Evolutionary conservation across 78 protist genomes (phyloP).

Genomic region (Blattamonas nauphoetae): DNA sequence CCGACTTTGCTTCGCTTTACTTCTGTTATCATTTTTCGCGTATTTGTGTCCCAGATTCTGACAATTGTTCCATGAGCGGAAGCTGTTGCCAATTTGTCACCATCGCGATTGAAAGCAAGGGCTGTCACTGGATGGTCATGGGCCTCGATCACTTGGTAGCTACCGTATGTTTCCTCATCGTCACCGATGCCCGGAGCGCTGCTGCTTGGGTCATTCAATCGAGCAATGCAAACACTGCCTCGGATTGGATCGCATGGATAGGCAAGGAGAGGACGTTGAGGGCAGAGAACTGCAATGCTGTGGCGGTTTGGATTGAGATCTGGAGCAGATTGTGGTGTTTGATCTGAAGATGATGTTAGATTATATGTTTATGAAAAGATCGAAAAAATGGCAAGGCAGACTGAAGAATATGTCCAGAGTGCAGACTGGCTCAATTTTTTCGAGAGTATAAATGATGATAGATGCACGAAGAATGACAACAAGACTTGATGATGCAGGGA

Average conservation of each 20-base stretch:
- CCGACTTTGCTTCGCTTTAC: neutral
- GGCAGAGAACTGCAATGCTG: neutral
- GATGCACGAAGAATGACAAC: neutral
- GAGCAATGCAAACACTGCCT: neutral
- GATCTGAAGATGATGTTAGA: neutral
- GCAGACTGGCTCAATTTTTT: neutral
- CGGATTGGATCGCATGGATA: neutral
- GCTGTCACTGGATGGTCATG: neutral
- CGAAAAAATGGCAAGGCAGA: neutral
- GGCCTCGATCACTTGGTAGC: neutral
- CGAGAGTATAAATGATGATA: neutral
- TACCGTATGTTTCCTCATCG: neutral
- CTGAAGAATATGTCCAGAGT: neutral
- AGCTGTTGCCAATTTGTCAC: neutral
- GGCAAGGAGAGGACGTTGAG: neutral
- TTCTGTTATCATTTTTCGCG: neutral
- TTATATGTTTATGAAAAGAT: neutral
- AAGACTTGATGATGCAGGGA: neutral
- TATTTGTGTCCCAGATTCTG: neutral
- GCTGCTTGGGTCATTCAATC: neutral
- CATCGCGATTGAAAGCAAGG: neutral
- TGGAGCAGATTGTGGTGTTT: neutral
- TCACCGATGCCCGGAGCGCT: neutral
- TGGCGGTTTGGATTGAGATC: neutral
- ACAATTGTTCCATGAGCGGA: constrained; percentile 12